Percentiles rank a stretch among this genome's conserved stretches.
These are phyloP conservation scores for Cubamyces sp. DNA, from an alignment of 768 basidiomycete species.

Conservation along the genomic window DNA sequence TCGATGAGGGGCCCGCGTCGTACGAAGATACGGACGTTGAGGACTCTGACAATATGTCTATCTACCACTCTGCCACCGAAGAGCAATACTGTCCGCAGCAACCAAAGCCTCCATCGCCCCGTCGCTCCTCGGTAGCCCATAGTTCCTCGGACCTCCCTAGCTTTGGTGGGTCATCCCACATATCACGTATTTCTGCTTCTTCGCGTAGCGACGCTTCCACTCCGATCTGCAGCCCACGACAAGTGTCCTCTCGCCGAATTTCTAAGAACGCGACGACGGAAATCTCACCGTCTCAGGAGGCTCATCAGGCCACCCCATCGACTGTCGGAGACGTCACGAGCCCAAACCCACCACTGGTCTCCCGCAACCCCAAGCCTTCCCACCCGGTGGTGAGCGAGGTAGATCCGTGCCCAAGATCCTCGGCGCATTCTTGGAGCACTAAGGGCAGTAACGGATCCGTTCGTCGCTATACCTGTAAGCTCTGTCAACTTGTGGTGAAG, in stretches of 20 bases:
- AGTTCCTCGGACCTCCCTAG: constrained; percentile 4
- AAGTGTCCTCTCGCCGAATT: not conserved
- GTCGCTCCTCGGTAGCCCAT: constrained; percentile 9
- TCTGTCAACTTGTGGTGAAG: constrained; percentile 11
- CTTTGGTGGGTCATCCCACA: not conserved
- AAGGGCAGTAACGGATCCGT: constrained; percentile 9
- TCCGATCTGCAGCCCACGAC: constrained; percentile 1
- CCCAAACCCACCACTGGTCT: constrained; percentile 2
- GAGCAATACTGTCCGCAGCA: not conserved
- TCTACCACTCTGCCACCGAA: constrained; percentile 14
- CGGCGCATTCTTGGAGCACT: constrained; percentile 14
- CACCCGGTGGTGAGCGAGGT: constrained; percentile 12
- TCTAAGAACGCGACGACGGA: not conserved
- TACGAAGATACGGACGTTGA: not conserved
- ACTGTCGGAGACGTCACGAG: no score
- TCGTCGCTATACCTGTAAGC: constrained; percentile 20
- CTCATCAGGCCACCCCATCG: not conserved
- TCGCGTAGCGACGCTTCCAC: constrained; percentile 1
- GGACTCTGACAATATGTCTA: not conserved
- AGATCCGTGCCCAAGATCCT: not conserved
- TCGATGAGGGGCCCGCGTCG: not conserved
- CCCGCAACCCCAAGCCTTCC: constrained; percentile 16
- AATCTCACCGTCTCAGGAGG: no score
- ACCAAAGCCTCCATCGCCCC: not conserved
- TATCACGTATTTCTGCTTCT: constrained; percentile 6